Evolutionary conservation across 192 early-diverging fungal species (phyloP).

Genomic region (Hyaloraphidium curvatum): DNA sequence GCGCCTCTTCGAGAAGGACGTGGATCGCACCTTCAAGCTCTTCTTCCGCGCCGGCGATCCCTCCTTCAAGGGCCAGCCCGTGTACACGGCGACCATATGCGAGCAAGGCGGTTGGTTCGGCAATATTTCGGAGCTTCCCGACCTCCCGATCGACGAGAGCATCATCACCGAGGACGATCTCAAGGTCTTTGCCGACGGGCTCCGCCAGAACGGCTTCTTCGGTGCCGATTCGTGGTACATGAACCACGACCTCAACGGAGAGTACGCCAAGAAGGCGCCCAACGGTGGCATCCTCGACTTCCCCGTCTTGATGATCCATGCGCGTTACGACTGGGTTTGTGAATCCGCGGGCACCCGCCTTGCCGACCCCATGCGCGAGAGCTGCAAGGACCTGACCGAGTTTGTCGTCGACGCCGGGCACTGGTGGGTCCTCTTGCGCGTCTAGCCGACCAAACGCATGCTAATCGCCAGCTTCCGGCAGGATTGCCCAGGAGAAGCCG

Average conservation of each 20-base stretch:
- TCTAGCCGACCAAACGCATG: no score
- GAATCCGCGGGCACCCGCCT: neutral
- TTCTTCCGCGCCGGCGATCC: neutral
- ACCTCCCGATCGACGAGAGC: neutral
- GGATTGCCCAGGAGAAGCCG: neutral
- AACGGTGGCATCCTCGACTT: neutral
- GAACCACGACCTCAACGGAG: neutral
- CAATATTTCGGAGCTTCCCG: no score
- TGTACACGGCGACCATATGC: neutral
- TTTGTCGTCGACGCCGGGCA: neutral
- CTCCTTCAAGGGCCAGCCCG: neutral
- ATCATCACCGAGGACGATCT: neutral
- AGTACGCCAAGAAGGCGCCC: neutral
- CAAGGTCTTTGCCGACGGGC: neutral
- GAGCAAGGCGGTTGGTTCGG: neutral
- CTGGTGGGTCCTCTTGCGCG: slow-evolving; percentile 2
- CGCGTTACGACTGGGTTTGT: slow-evolving; percentile 2
- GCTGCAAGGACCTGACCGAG: neutral
- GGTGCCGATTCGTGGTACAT: slow-evolving; percentile 2
- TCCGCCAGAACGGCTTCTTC: neutral
- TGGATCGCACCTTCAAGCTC: neutral
- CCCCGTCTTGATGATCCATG: neutral
- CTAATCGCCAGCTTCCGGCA: neutral
- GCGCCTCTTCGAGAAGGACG: no score
- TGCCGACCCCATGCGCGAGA: neutral